phyloP scores from a whole-genome alignment of 75 land plant species.

The Selaginella moellendorffii region DNA sequence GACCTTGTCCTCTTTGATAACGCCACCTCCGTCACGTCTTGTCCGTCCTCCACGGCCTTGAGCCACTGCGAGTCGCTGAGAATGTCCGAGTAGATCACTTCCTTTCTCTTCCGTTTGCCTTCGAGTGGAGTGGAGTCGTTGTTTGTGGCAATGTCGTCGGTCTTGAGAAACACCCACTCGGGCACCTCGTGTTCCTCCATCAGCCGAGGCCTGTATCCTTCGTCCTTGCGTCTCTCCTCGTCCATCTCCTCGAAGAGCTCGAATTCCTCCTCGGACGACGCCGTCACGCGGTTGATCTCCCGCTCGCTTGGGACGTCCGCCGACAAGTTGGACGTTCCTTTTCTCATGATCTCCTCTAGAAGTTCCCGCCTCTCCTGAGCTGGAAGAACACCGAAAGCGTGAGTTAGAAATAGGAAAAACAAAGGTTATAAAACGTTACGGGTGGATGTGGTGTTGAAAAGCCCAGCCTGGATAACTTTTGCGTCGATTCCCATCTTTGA shows the following conservation, averaged over 20 bases:
- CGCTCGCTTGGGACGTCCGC: constrained; percentile 94
- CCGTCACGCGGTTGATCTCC: constrained; percentile 90
- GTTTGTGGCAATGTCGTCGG: background rate
- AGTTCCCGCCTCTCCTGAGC: constrained; percentile 89
- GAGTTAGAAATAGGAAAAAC: too few relatives aligned
- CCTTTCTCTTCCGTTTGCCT: constrained; percentile 74
- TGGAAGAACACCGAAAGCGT: too few relatives aligned
- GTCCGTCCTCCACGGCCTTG: constrained; percentile 78
- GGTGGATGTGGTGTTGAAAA: constrained; percentile 96
- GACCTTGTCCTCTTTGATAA: constrained; percentile 11
- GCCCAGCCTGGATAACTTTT: constrained; percentile 93
- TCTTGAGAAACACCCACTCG: constrained; percentile 62
- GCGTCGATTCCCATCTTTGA: constrained; percentile 98
- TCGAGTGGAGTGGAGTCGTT: background rate
- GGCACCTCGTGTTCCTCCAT: constrained; percentile 94
- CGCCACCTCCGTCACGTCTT: constrained; percentile 36
- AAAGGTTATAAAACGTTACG: constrained; percentile 22
- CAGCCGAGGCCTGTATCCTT: constrained; percentile 54
- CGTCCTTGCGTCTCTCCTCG: constrained; percentile 69
- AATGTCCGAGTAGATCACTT: constrained; percentile 60
- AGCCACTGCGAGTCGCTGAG: constrained; percentile 81
- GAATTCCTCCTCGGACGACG: constrained; percentile 70
- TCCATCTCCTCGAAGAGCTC: constrained; percentile 93
- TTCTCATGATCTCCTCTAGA: constrained; percentile 87
- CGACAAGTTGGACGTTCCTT: constrained; percentile 67